Evolutionary conservation across 805 yeast genomes (phyloP), one percentile per base, ranked within the genome.

Genomic region (Kluyveromyces lactis): DNA sequence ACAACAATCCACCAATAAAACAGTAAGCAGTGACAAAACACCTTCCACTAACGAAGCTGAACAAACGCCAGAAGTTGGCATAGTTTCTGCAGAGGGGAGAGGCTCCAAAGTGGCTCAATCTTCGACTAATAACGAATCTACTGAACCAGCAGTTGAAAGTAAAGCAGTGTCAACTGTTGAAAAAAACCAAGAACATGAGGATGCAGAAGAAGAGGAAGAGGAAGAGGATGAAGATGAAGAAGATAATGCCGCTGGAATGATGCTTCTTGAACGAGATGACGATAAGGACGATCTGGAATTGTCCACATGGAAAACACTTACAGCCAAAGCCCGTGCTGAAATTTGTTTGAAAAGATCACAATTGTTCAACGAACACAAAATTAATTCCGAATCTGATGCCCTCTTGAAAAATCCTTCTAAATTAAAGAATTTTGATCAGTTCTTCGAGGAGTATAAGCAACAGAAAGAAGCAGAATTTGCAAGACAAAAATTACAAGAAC

Each of bases 291-390:
- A 85, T 53, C 70, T 83, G 26, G 95, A 87, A 51, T 62, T 79
- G 33, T 81, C 81, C 39, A 76, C 85, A 1, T 89, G 97, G 97
- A 81, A 82, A 49, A 74, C 75, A n/a, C 61, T 80, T 29, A 86
- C 92, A 0, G 83, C 95, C 0, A 81, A 81, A 44, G 73, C 82
- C 0, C 66, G 96, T 42, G 86, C 90, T 12, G 79, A 81, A 38
- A 73, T 84, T 44, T 80, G 95, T 52, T 62, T 76, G 18, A 70
- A 72, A 41, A 71, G 97, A 48, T 70, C 84, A 0, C 73, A 71
- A 2, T 61, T 86, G 34, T 87, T 90, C 53, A 73, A 71, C 16
- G 72, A 73, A 13, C 65, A 69, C 42, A 71, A 67, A 39, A 57
- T 89, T 6, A 81, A 83, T 44, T 60, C 69, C 11, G 79, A 85